A percentile compares a stretch with the other conserved stretches of the same genome.
These are phyloP conservation scores for Verticillium klebahnii DNA, from an alignment of 2,329 filamentous ascomycete genomes.

Conservation along the genomic window DNA sequence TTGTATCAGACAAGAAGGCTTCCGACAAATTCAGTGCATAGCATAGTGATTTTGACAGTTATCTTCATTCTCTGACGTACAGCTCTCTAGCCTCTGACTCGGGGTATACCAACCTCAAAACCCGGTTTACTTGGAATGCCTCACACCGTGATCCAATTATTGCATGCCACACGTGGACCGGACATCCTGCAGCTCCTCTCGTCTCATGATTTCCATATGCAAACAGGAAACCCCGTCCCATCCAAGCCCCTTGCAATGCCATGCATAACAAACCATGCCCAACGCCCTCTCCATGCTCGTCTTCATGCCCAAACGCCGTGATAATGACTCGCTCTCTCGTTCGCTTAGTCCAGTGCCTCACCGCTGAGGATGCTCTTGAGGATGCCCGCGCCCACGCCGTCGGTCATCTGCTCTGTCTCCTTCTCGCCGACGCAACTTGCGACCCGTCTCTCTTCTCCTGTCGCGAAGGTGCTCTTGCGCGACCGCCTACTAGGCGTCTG, in stretches of 20 bases:
- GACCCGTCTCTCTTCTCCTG: conserved; percentile 69
- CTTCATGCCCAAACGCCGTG: neutral
- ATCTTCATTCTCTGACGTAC: neutral
- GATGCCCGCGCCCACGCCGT: conserved; percentile 57
- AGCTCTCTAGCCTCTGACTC: neutral
- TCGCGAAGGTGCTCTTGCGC: conserved; percentile 49
- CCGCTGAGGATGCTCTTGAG: conserved; percentile 58
- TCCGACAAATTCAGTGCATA: neutral
- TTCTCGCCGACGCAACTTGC: conserved; percentile 76
- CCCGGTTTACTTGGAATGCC: neutral
- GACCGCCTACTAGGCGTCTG: conserved; percentile 70
- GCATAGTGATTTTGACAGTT: neutral
- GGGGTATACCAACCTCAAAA: neutral
- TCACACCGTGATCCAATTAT: neutral
- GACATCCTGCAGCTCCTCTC: neutral
- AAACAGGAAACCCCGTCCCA: neutral
- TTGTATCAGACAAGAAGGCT: too few species aligned
- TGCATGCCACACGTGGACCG: neutral
- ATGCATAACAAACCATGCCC: neutral
- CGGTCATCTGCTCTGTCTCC: conserved; percentile 69
- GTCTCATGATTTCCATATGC: neutral
- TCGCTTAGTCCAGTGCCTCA: conserved; percentile 47
- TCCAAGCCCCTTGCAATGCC: neutral
- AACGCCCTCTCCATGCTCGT: neutral
- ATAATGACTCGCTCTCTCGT: neutral